Base-by-base conservation (phyloP, 305 asterid genomes). In the Striga hermonthica region DNA sequence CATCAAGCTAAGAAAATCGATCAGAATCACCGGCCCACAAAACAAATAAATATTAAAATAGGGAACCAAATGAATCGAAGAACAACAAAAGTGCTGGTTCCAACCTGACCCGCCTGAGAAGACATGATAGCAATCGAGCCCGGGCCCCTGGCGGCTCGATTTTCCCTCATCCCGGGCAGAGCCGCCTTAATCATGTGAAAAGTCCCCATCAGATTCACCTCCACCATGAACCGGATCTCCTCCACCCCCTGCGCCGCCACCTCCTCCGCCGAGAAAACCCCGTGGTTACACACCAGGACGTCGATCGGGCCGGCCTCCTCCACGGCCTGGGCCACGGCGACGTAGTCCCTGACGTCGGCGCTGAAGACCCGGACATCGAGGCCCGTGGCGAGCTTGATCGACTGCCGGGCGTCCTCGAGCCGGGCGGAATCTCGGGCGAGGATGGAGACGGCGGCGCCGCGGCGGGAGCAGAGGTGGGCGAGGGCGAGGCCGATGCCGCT, bases 101-200 rank as follows among this genome's bases (percentile, higher is more conserved):
- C 35, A 15, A 90, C 95, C 95, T 88, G 97, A 48, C 97, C 97
- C 10, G 97, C 96, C 81, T 88, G 97, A n/a, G 96, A 90, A 7
- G 97, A 90, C 86, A 90, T 82, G 41, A 90, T 72, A 9, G 96
- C 88, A 11, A 90, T 88, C 3, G 93, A 88, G 4, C 79, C 86
- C 0, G 97, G 89, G 1, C 84, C 92, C 13, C 82, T 54, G 4
- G 28, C 84, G 12, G 64, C 50, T 39, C 91, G 78, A 36, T 60
- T 65, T 76, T 70, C 86, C 93, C 82, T 91, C 97, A 91, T 91
- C 4, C 69, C 78, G 3, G 90, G 95, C 83, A 91, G 75, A 5
- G 95, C 97, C 0, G 97, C 96, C 75, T 85, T 86, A 43, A 88
- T 82, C 84, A 88, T 28, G 68, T 84, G 79, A 66, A 91, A 90